A percentile compares a stretch with the other conserved stretches of the same genome.
phyloP scores from a whole-genome alignment of 345 rosid genomes.

The Bruguiera sexangula region DNA sequence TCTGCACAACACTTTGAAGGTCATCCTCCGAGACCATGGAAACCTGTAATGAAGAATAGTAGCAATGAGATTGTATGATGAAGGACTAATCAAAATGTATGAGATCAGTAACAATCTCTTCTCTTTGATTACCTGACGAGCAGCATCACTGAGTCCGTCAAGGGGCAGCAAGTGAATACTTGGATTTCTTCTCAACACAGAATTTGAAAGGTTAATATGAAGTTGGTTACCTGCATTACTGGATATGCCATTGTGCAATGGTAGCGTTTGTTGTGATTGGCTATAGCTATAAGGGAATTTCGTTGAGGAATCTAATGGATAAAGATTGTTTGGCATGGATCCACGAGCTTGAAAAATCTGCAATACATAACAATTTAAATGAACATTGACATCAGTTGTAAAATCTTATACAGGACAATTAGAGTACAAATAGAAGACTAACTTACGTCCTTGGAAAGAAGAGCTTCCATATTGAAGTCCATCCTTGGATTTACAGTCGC shows the following conservation, averaged over 20 bases:
- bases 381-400: not conserved
- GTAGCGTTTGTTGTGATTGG: conserved; percentile 17
- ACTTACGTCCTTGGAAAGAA: conserved; percentile 24
- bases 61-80: not conserved
- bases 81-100: not conserved
- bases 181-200: not conserved
- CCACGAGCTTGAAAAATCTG: conserved; percentile 20
- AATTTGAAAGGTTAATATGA: conserved; percentile 7
- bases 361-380: not conserved
- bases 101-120: not conserved
- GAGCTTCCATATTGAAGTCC: conserved; percentile 19
- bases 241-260: conserved; percentile 11
- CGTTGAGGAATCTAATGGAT: conserved; percentile 13
- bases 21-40: conserved; percentile 21
- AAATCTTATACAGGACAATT: not conserved
- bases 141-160: conserved; percentile 7
- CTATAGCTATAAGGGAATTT: conserved; percentile 10
- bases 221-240: conserved; percentile 11
- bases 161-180: conserved; percentile 11
- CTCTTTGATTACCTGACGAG: conserved; percentile 12
- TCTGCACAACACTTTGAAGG: conserved; percentile 31
- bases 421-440: not conserved
- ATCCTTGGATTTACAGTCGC: conserved; percentile 25
- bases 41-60: not conserved
- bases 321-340: conserved; percentile 9